These are phyloP conservation scores for Pelargonium cotyledonis DNA, from an alignment of 441 rosid genomes.

Conservation along the genomic window DNA sequence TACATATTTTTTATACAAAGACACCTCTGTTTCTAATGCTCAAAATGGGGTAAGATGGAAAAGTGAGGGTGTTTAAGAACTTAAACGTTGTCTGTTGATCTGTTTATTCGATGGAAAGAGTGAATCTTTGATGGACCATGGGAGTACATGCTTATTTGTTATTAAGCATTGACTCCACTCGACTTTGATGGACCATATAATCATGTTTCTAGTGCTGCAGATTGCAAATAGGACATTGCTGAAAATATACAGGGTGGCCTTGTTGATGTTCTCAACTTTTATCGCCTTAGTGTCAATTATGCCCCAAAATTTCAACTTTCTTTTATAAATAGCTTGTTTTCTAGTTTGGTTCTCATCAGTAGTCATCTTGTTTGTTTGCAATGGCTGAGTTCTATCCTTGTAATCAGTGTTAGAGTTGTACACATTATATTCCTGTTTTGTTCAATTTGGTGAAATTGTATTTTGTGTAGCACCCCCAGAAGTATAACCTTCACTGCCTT, in stretches of 20 bases:
- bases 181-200: neutral
- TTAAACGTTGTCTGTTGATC: neutral
- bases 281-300: neutral
- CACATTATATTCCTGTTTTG: neutral
- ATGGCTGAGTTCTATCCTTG: too few species aligned
- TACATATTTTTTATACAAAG: neutral
- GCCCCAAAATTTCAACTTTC: neutral
- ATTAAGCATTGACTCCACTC: neutral
- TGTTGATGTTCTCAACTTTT: neutral
- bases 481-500: slow-evolving; percentile 12
- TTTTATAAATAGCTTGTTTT: neutral
- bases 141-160: neutral
- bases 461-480: neutral
- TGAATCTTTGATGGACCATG: neutral
- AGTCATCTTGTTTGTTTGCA: too few species aligned
- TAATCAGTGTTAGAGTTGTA: too few species aligned
- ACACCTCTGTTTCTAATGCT: too few species aligned
- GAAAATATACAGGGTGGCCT: neutral
- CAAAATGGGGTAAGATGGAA: neutral
- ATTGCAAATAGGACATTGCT: neutral
- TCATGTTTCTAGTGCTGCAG: neutral
- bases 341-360: neutral
- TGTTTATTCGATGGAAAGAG: neutral
- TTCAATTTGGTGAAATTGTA: neutral
- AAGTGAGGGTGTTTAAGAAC: neutral